Evolutionary conservation across 345 rosid species (phyloP), one percentile per base, ranked within the genome.

Genomic region (Draba incana): DNA sequence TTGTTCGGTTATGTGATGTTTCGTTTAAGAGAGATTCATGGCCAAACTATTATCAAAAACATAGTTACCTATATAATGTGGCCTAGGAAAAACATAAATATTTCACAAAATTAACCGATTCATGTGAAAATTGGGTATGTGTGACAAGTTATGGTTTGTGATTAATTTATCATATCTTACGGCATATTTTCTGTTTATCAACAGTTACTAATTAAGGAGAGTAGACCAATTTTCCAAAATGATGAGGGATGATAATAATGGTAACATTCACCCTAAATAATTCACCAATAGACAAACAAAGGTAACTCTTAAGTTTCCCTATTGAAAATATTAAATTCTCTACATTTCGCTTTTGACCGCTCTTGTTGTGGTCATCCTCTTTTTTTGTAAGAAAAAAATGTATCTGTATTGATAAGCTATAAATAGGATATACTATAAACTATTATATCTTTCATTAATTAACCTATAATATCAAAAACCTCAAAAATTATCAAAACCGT

Each of bases 11-110:
- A 37, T 72, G 76, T 8, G 77, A 76, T 7, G 38, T 79, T 52
- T 69, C 54, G 12, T 50, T 81, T 1, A 96, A 89, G 41, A 79
- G 72, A 82, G 78, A 11, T 89, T 66, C 96, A 89, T 56, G 56
- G 74, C 14, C 90, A 89, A 63, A 49, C 79, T 4, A 48, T 84
- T n/a, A n/a, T n/a, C n/a, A n/a, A n/a, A n/a, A n/a, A n/a, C n/a
- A n/a, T n/a, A n/a, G n/a, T n/a, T n/a, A n/a, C n/a, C n/a, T n/a
- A n/a, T n/a, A n/a, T n/a, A n/a, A n/a, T n/a, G n/a, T n/a, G n/a
- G n/a, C n/a, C n/a, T n/a, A n/a, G n/a, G n/a, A n/a, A n/a, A n/a
- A n/a, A n/a, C n/a, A n/a, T n/a, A n/a, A 28, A 28, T 28, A 2
- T 13, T 31, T 31, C 38, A 57, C 8, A 30, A 49, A 20, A 45